Evolutionary conservation across 805 yeast species (phyloP), one percentile per base, ranked within the genome.

Genomic region (Kurtzmaniella cleridarum): DNA sequence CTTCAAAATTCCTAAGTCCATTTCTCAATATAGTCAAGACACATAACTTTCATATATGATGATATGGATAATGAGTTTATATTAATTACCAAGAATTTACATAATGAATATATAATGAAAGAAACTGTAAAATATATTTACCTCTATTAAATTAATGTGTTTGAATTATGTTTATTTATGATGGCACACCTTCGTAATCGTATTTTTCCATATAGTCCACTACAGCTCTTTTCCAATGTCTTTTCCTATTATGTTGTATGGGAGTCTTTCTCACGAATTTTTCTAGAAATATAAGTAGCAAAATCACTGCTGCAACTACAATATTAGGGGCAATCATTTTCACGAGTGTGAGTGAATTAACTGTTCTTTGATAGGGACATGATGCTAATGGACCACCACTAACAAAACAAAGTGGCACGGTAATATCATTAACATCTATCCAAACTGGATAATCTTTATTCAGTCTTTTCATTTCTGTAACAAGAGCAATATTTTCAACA

Each of bases 181-280:
- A 77, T 10, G 97, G 96, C 7, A 87, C 91, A 3, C 96, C 96
- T 57, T 90, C 96, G 48, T 76, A 79, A 42, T 84, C 93, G 35
- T 77, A 62, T 45, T 77, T 76, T 26, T 79, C 66, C 41, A 71
- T 71, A 46, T 77, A 76, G 36, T 76, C 76, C 27, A 75, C 58
- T 6, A 81, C 54, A 37, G 69, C 72, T 49, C 73, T 76, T 81
- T 91, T 66, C 74, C 74, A 69, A 39, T 64, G 80, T 42, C 79
- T 70, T 43, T 74, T 79, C 47, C 85, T 70, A 53, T 82, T 84
- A 40, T 75, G 76, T 47, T 79, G 86, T 15, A 89, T 73, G 1
- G 96, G 95, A 7, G 79, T 73, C 28, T 64, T 60, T 45, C 81
- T 70, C 38, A 80, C 57, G 26, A 60, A 41, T 47, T 79, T 82